Percentiles rank a stretch among this genome's conserved stretches.
Conservation (phyloP, 148 eudicot genomes). For the Agrostemma githago region DNA sequence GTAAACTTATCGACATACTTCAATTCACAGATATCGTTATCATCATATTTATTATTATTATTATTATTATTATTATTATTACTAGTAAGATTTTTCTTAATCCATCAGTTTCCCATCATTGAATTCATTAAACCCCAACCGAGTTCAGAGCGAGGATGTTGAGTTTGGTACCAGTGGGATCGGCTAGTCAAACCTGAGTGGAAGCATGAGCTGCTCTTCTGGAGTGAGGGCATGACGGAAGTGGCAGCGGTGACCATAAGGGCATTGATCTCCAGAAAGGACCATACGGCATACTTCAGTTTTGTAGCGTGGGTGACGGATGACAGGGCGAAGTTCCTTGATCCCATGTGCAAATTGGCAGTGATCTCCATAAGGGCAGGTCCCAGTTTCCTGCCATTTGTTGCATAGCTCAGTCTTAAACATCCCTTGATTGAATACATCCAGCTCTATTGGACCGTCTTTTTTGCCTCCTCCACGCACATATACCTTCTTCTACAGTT, state of each 20-base stretch:
- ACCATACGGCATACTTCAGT: slow-evolving; percentile 81
- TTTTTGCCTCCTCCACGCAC: slow-evolving; percentile 48
- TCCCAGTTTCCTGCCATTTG: slow-evolving; percentile 70
- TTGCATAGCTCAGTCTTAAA: slow-evolving; percentile 78
- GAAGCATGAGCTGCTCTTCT: slow-evolving; percentile 41
- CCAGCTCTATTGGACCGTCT: slow-evolving; percentile 50
- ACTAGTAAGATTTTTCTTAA: neutral
- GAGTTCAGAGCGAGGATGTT: neutral
- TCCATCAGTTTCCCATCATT: slow-evolving; percentile 17
- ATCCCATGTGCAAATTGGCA: slow-evolving; percentile 79
- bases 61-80: slow-evolving; percentile 7
- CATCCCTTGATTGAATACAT: slow-evolving; percentile 77
- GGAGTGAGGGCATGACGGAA: slow-evolving; percentile 71
- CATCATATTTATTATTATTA: neutral
- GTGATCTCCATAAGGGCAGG: slow-evolving; percentile 55
- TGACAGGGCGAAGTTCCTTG: slow-evolving; percentile 60
- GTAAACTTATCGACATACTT: slow-evolving; percentile 10
- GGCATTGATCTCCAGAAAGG: slow-evolving; percentile 57
- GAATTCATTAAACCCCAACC: slow-evolving; percentile 15
- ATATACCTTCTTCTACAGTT: slow-evolving; percentile 55
- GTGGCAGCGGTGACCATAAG: slow-evolving; percentile 86
- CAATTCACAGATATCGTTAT: slow-evolving; percentile 11
- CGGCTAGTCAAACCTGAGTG: slow-evolving; percentile 28
- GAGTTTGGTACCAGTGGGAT: slow-evolving; percentile 2
- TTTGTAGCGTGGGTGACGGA: slow-evolving; percentile 84